Percentiles rank a stretch among this genome's conserved stretches.
Conservation (phyloP, 805 yeast genomes). For the Pichia phayaonensis region DNA sequence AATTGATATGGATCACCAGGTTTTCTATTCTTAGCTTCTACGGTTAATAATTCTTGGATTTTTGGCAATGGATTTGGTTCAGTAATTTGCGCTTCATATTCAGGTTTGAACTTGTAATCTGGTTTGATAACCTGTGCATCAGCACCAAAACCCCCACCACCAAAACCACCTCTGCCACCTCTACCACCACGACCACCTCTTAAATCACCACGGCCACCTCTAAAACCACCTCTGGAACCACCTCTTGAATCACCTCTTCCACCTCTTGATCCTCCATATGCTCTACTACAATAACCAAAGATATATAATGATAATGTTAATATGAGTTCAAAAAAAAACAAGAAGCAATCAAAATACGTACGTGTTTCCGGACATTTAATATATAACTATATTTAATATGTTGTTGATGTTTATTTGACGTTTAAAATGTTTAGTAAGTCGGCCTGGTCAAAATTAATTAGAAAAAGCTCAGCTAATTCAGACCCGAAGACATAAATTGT, state of each 20-base stretch:
- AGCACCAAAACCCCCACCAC: conserved; percentile 10
- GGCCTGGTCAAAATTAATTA: too few species aligned
- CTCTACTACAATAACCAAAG: not conserved
- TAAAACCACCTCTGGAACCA: conserved; percentile 14
- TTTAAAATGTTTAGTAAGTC: too few species aligned
- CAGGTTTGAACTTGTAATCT: conserved; percentile 14
- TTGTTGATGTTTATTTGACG: not conserved
- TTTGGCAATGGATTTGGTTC: conserved; percentile 12
- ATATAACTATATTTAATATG: not conserved
- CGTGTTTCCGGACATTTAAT: not conserved
- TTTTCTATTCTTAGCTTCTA: conserved; percentile 8
- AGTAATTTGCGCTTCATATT: conserved; percentile 12
- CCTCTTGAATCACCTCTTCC: conserved; percentile 13
- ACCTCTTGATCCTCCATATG: not conserved
- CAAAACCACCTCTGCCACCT: conserved; percentile 15
- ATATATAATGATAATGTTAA: not conserved
- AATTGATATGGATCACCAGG: conserved; percentile 10
- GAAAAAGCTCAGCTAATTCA: not conserved
- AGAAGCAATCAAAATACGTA: not conserved
- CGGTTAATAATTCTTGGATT: conserved; percentile 10
- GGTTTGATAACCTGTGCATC: conserved; percentile 17
- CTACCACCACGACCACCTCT: conserved; percentile 10
- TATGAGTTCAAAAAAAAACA: not conserved
- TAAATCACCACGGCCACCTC: conserved; percentile 10
- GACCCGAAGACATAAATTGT: too few species aligned